phyloP scores from a whole-genome alignment of 2,329 filamentous ascomycete species.

The Zymoseptoria passerinii region DNA sequence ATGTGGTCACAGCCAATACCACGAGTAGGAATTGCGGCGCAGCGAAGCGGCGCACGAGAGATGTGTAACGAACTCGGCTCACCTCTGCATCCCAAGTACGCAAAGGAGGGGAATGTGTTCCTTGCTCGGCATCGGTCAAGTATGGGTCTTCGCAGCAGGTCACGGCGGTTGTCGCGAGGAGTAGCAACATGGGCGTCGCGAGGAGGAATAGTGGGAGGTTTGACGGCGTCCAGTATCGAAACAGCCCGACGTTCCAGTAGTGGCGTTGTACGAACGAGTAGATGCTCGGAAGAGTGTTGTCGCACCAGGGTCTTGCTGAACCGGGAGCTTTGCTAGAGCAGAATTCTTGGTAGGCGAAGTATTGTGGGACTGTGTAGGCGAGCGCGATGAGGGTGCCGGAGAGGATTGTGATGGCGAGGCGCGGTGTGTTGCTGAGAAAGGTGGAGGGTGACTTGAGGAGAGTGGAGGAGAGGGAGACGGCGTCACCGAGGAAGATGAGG shows the following conservation, averaged over 20 bases:
- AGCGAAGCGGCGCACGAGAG: conserved; percentile 50
- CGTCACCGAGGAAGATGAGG: conserved; percentile 61
- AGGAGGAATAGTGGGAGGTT: conserved; percentile 85
- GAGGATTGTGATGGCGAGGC: conserved; percentile 40
- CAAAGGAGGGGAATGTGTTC: not conserved
- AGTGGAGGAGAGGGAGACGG: conserved; percentile 35
- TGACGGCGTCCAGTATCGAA: conserved; percentile 80
- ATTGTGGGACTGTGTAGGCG: conserved; percentile 65
- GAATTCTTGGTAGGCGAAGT: conserved; percentile 63
- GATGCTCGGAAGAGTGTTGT: conserved; percentile 66
- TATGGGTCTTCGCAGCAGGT: not conserved
- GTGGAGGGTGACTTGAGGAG: conserved; percentile 27
- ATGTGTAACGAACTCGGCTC: not conserved
- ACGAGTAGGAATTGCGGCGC: conserved; percentile 65
- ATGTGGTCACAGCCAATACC: conserved; percentile 62
- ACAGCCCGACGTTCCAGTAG: conserved; percentile 87
- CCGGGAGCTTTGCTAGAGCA: conserved; percentile 39
- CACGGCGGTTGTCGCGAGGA: conserved; percentile 56
- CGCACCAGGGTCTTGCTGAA: conserved; percentile 62
- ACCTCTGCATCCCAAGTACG: not conserved
- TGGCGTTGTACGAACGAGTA: conserved; percentile 81
- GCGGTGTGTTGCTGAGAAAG: not conserved
- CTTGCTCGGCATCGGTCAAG: not conserved
- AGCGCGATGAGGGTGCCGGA: conserved; percentile 60
- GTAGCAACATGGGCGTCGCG: conserved; percentile 64